Evolutionary conservation across 2,329 filamentous ascomycete species (phyloP).

Genomic region (Chaetomium globosum): DNA sequence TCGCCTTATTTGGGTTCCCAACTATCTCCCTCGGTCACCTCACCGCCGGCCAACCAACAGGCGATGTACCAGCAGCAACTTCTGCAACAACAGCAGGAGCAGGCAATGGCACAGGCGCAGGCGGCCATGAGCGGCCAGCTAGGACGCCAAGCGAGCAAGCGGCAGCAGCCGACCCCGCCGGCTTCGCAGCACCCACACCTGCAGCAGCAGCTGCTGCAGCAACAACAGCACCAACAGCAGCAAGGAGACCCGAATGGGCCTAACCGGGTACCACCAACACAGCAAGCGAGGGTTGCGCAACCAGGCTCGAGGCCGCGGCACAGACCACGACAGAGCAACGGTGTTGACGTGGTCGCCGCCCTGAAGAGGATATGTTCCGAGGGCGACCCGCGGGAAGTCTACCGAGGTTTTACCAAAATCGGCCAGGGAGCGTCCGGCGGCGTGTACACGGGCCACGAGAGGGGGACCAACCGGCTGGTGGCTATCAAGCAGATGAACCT

Average conservation of each 20-base stretch:
- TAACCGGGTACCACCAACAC: constrained; percentile 39
- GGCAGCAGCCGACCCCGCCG: constrained; percentile 55
- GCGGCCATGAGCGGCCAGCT: constrained; percentile 73
- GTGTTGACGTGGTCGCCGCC: constrained; percentile 77
- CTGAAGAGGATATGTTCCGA: constrained; percentile 88
- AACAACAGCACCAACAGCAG: constrained; percentile 45
- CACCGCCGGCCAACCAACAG: constrained; percentile 45
- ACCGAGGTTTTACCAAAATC: constrained; percentile 88
- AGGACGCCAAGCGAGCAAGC: constrained; percentile 72
- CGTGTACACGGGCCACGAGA: constrained; percentile 88
- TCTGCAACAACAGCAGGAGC: constrained; percentile 82
- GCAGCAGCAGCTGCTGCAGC: constrained; percentile 46
- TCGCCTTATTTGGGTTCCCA: constrained; percentile 54
- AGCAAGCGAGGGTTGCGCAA: constrained; percentile 46
- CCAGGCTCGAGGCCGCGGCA: constrained; percentile 70
- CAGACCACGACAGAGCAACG: constrained; percentile 75
- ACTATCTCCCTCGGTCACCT: constrained; percentile 45
- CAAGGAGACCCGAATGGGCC: constrained; percentile 45
- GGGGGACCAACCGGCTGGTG: constrained; percentile 80
- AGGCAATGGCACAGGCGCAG: constrained; percentile 77
- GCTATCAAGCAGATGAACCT: constrained; percentile 99
- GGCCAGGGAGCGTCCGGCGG: constrained; percentile 96
- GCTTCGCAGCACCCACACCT: constrained; percentile 56
- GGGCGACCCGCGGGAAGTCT: constrained; percentile 85
- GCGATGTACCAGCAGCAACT: constrained; percentile 63